Evolutionary conservation across 192 early-diverging fungal species (phyloP).

Genomic region (Coemansia sp.): DNA sequence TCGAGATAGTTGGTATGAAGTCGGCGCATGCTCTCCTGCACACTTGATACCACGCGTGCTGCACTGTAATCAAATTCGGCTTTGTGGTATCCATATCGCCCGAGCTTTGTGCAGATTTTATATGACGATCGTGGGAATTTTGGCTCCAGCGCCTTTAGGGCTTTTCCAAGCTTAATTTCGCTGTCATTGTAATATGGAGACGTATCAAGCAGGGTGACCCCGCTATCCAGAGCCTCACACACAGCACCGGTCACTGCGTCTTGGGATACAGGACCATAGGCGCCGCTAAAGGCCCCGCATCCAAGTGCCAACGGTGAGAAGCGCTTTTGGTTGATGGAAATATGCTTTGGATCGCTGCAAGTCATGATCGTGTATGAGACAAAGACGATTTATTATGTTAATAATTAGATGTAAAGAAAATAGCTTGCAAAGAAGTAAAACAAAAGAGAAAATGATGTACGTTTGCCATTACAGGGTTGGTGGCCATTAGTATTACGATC

Average conservation of each 20-base stretch:
- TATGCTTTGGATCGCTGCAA: neutral
- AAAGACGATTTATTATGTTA: neutral
- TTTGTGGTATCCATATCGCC: conserved; percentile 65
- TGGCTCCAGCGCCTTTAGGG: conserved; percentile 44
- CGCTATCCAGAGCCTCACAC: conserved; percentile 40
- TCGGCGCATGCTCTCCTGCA: conserved; percentile 60
- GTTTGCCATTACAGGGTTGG: too few species aligned
- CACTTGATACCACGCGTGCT: conserved; percentile 52
- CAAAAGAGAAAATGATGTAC: neutral
- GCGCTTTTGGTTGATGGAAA: too few species aligned
- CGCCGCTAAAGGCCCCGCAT: conserved; percentile 49
- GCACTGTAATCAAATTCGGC: conserved; percentile 68
- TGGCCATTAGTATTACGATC: too few species aligned
- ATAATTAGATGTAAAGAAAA: neutral
- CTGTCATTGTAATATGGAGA: conserved; percentile 73
- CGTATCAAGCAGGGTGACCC: conserved; percentile 71
- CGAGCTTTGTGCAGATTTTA: conserved; percentile 70
- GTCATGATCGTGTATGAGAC: neutral
- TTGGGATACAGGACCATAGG: conserved; percentile 30
- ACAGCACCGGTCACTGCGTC: conserved; percentile 8
- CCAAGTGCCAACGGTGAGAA: conserved; percentile 23
- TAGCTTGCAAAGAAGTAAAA: neutral
- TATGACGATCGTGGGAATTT: conserved; percentile 67
- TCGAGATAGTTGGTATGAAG: conserved; percentile 69
- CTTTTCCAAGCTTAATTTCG: conserved; percentile 66